Base-by-base conservation (phyloP, 306 rosid species). In the Medicago ruthenica region DNA sequence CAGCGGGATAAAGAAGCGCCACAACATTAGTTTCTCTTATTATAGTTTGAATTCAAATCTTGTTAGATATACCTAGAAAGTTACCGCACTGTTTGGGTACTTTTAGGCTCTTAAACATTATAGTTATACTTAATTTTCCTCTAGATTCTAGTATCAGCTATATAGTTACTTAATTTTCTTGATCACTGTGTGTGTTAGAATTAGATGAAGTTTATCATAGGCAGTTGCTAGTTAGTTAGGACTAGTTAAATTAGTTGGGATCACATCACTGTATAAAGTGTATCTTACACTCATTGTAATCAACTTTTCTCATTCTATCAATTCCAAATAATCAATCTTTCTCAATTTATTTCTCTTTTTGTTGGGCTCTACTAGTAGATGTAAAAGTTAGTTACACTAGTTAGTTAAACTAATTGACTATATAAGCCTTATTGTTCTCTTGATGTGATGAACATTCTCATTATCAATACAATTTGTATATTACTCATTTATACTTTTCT, bases 271-370 rank as follows among this genome's bases (percentile, higher is more conserved):
- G 37, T 58, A 22, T 58, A 58, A 22, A 58, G 36, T 58, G 37
- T 58, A 58, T 13, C 37, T 58, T 58, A 22, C 64, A 58, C 17
- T 58, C 36, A 58, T 12, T 58, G 16, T 58, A 58, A 58, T 58
- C 16, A 22, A 22, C 37, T 22, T 58, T 58, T 12, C 64, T 58
- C 64, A 5, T 58, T 5, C 8, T 12, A 24, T 58, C 36, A 22
- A 22, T 22, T 58, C 16, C 9, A 58, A 58, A 58, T 58, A 24
- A 58, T 58, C 37, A 58, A 58, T 58, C 37, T 58, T 58, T 22
- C 64, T 27, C 31, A 18, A 55, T 18, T 18, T 9, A 11, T 55
- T 11, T 54, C 9, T 50, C 55, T 50, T 4, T 50, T 10, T 58
- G 63, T 58, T 10, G 37, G 12, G n/a, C 20, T 27, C 31, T 27